A percentile compares a stretch with the other conserved stretches of the same genome.
These are phyloP conservation scores for Scheffersomyces titani DNA, from an alignment of 1,139 yeast species.

Conservation along the genomic window DNA sequence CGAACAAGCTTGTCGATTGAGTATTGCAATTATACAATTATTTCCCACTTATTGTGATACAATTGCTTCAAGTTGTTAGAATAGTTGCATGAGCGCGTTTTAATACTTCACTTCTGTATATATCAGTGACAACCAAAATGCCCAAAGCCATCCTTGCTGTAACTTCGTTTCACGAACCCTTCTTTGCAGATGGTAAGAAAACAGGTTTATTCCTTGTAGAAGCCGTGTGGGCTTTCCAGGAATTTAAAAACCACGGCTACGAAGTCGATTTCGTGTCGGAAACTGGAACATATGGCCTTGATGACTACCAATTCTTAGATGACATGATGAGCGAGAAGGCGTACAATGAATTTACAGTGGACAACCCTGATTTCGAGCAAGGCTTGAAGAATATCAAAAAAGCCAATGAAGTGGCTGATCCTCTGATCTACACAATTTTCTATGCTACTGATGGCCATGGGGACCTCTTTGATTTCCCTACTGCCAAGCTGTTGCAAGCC, in stretches of 20 bases:
- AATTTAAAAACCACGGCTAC: constrained; percentile 13
- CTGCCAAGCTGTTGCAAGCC: constrained; percentile 16
- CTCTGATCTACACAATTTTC: constrained; percentile 19
- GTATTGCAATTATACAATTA: no score
- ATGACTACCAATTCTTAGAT: constrained; percentile 16
- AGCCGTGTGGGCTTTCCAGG: constrained; percentile 21
- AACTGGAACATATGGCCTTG: constrained; percentile 22
- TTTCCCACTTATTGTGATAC: no score
- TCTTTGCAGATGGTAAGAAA: constrained; percentile 19
- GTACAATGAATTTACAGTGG: constrained; percentile 11
- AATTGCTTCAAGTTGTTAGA: no score
- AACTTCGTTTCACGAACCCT: constrained; percentile 17
- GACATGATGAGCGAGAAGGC: constrained; percentile 16
- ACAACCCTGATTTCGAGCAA: constrained; percentile 14
- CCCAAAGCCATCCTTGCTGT: constrained; percentile 19
- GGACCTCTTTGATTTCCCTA: constrained; percentile 21
- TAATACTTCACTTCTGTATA: no score
- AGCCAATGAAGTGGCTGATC: constrained; percentile 14
- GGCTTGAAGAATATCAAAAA: constrained; percentile 14
- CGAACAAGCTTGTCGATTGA: no score
- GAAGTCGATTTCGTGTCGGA: constrained; percentile 23
- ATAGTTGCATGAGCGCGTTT: no score
- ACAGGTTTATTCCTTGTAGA: constrained; percentile 21
- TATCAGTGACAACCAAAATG: no score
- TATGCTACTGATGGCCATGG: constrained; percentile 27